A percentile compares a stretch with the other conserved stretches of the same genome.
Evolutionary conservation across 805 yeast genomes (phyloP).

Genomic region (Cyberlindnera veronae): DNA sequence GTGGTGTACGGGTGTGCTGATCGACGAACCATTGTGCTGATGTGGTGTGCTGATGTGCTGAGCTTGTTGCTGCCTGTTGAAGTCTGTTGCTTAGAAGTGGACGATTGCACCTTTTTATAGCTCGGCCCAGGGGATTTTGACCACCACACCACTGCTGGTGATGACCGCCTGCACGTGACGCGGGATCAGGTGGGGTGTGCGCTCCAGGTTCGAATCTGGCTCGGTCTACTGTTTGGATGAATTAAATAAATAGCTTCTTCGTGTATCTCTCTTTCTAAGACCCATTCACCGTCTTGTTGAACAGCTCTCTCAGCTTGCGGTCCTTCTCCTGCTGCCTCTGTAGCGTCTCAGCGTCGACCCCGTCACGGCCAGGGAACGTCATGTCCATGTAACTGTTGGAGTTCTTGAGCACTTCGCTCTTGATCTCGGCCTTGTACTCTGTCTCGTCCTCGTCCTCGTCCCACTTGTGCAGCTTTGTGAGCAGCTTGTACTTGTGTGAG

Average conservation of each 20-base stretch:
- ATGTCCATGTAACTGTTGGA: constrained; percentile 26
- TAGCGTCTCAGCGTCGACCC: constrained; percentile 16
- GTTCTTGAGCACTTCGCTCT: constrained; percentile 23
- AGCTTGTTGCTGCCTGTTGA: too few species aligned
- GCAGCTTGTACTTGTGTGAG: constrained; percentile 50
- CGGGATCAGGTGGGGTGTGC: neutral
- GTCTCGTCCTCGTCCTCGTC: constrained; percentile 39
- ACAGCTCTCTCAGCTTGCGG: constrained; percentile 38
- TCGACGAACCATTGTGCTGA: too few species aligned
- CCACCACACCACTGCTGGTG: neutral
- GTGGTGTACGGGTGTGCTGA: neutral
- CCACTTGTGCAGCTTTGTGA: constrained; percentile 71
- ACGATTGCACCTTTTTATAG: neutral
- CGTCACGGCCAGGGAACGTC: constrained; percentile 4
- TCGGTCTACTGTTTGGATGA: too few species aligned
- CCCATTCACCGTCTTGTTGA: constrained; percentile 22
- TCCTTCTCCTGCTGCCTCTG: constrained; percentile 40
- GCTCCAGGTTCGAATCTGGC: too few species aligned
- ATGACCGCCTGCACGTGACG: neutral
- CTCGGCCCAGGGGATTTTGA: neutral
- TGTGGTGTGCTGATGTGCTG: too few species aligned
- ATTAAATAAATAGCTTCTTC: too few species aligned
- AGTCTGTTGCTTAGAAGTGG: neutral
- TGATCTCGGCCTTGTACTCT: constrained; percentile 20
- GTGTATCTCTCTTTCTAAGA: neutral